Base-by-base conservation (phyloP, 495 filamentous ascomycete genomes). In the Annulohypoxylon maeteangense region DNA sequence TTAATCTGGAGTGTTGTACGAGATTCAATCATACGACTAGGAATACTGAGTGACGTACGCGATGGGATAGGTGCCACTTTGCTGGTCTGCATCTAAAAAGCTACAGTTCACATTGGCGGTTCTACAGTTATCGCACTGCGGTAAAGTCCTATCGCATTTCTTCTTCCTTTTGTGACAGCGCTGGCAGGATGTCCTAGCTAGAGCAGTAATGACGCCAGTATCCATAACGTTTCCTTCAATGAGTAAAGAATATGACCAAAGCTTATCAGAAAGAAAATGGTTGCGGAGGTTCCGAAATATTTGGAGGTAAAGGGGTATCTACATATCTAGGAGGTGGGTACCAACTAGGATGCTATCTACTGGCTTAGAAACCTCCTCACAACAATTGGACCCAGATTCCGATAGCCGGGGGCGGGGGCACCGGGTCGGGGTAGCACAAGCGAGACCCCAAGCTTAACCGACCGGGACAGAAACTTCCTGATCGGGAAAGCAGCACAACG, bases 81-180 rank as follows among this genome's bases (percentile, higher is more conserved):
- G 78, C 16, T 71, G 58, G 44, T 80, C 76, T 57, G 78, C 78
- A 45, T 80, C 76, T 7, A 79, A 65, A 63, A 80, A 81, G 58
- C 80, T 81, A 51, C 80, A 81, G 22, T 69, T 18, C 16, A 80
- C 68, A 57, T 77, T 72, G 4, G 80, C 80, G 32, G 67, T 72
- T 18, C 58, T 60, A 67, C 80, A 81, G 10, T 75, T 76, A 12
- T 76, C 69, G 38, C 80, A 81, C 53, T 79, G 71, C 0, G 80
- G 80, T 2, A 81, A 59, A 2, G 62, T 60, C 32, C 75, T 78
- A 62, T 81, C 78, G 53, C 80, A 81, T 22, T 78, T 77, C 67
- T 81, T 81, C 65, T 81, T 81, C 7, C 80, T 48, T 32, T 74
- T 75, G 64, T 81, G 76, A 40, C 80, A 81, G 12, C 80, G 69